Conservation (phyloP, 2,329 filamentous ascomycete genomes). For the Cytospora leucostoma region DNA sequence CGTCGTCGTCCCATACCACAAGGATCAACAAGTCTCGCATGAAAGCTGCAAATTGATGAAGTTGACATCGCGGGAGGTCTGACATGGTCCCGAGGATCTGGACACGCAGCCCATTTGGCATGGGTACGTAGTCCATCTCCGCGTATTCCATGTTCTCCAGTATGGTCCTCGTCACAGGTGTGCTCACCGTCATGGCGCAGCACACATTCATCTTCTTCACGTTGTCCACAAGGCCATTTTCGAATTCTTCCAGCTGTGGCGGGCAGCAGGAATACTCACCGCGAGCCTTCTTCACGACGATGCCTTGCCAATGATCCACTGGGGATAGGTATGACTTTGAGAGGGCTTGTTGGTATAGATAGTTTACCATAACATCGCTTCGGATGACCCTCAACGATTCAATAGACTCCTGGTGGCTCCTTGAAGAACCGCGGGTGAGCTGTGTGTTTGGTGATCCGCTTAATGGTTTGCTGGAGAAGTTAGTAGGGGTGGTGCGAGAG, state of each 20-base stretch:
- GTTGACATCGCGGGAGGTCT: conserved; percentile 59
- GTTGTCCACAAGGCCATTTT: conserved; percentile 40
- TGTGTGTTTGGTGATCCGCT: background rate
- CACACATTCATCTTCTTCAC: conserved; percentile 43
- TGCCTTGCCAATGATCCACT: conserved; percentile 41
- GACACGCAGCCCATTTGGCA: conserved; percentile 58
- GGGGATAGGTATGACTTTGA: conserved; percentile 47
- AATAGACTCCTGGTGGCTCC: conserved; percentile 1
- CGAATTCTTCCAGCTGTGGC: conserved; percentile 40
- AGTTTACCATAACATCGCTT: conserved; percentile 64
- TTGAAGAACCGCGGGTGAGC: background rate
- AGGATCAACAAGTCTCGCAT: conserved; percentile 58
- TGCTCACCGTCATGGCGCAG: conserved; percentile 70
- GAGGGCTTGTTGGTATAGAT: conserved; percentile 62
- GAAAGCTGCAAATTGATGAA: conserved; percentile 68
- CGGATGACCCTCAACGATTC: conserved; percentile 30
- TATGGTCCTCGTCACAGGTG: conserved; percentile 63
- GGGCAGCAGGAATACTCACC: conserved; percentile 44
- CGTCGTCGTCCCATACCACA: conserved; percentile 66
- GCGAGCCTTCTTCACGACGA: conserved; percentile 43
- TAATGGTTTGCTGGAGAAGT: background rate
- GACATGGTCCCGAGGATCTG: conserved; percentile 62
- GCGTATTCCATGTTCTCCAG: conserved; percentile 45
- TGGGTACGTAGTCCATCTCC: conserved; percentile 54
- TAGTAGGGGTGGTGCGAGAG: background rate